Conservation (phyloP, 2,329 filamentous ascomycete genomes). For the Knoxdaviesia capensis region DNA sequence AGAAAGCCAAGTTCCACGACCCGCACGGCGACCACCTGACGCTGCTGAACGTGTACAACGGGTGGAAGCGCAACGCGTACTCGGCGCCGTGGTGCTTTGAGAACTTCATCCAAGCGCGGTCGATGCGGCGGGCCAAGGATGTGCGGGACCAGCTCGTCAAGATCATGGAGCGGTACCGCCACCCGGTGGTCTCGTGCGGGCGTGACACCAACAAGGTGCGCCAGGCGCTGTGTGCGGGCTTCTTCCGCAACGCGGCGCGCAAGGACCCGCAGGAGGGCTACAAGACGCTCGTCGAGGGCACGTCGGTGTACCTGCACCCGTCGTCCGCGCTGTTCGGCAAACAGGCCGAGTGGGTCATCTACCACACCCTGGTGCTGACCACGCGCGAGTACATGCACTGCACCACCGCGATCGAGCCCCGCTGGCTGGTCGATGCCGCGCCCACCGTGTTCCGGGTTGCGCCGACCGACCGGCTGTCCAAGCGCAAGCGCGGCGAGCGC, state of each 20-base stretch:
- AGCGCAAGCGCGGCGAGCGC: conserved; percentile 81
- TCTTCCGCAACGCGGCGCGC: conserved; percentile 85
- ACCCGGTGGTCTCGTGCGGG: conserved; percentile 66
- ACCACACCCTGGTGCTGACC: conserved; percentile 76
- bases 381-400: conserved; percentile 98
- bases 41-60: conserved; percentile 87
- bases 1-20: conserved; percentile 95
- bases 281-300: conserved; percentile 91
- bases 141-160: conserved; percentile 79
- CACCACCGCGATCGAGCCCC: conserved; percentile 83
- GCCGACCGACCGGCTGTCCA: conserved; percentile 65
- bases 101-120: conserved; percentile 87
- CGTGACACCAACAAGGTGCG: conserved; percentile 73
- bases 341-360: conserved; percentile 90
- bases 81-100: conserved; percentile 89
- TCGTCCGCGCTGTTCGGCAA: conserved; percentile 86
- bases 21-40: conserved; percentile 88
- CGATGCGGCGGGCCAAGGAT: conserved; percentile 77
- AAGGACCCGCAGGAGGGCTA: conserved; percentile 96
- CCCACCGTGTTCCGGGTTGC: conserved; percentile 98
- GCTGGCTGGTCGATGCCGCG: conserved; percentile 86
- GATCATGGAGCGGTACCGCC: conserved; percentile 85
- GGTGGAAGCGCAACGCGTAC: conserved; percentile 76
- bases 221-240: conserved; percentile 75
- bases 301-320: conserved; percentile 87